Evolutionary conservation across 2,329 filamentous ascomycete genomes (phyloP).

Genomic region (Didymella lethalis): DNA sequence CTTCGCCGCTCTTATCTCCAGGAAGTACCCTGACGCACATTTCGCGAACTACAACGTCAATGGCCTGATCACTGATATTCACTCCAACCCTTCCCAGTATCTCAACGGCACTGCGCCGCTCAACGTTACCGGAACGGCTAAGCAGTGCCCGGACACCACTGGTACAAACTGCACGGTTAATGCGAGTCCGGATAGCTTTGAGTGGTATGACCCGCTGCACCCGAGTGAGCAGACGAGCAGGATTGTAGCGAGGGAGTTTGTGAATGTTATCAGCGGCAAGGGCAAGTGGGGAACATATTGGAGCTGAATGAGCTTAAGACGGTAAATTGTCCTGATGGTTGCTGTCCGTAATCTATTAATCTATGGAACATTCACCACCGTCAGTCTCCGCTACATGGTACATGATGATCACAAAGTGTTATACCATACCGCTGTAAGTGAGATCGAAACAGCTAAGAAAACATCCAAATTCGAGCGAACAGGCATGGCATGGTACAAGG

Average conservation of each 20-base stretch:
- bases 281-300: conserved; percentile 59
- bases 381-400: too few species aligned
- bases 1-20: conserved; percentile 41
- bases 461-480: too few species aligned
- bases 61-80: conserved; percentile 68
- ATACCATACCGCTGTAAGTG: too few species aligned
- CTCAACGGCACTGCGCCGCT: conserved; percentile 68
- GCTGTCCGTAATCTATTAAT: background rate
- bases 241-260: conserved; percentile 65
- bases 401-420: too few species aligned
- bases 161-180: conserved; percentile 49
- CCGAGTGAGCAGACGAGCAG: conserved; percentile 70
- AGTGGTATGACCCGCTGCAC: conserved; percentile 80
- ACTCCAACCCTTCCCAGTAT: conserved; percentile 66
- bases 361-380: background rate
- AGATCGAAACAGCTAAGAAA: too few species aligned
- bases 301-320: conserved; percentile 18
- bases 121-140: conserved; percentile 67
- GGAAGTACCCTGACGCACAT: conserved; percentile 62
- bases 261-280: conserved; percentile 61
- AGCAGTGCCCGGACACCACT: conserved; percentile 58
- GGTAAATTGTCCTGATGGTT: background rate
- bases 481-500: too few species aligned
- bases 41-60: conserved; percentile 74
- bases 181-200: conserved; percentile 62